Percentiles rank a stretch among this genome's conserved stretches.
phyloP scores from a whole-genome alignment of 805 yeast genomes.

The Wickerhamiella parazyma region DNA sequence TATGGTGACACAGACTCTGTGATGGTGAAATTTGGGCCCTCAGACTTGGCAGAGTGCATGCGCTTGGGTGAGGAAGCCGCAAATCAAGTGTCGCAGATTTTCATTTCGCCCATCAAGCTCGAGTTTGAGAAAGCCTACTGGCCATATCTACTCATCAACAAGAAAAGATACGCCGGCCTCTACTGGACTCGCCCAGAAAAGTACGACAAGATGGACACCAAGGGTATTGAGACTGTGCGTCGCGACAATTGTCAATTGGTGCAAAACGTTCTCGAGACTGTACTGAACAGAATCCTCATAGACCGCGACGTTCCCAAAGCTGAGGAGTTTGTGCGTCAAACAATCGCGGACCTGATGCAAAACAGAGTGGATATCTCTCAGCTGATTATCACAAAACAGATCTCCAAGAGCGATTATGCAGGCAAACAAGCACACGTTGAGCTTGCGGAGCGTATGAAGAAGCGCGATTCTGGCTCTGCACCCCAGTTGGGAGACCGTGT shows the following conservation, averaged over 20 bases:
- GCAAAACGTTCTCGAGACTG: constrained; percentile 86
- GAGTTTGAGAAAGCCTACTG: constrained; percentile 95
- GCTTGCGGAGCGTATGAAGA: constrained; percentile 86
- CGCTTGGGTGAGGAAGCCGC: constrained; percentile 91
- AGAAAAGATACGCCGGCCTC: constrained; percentile 93
- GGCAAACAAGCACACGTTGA: constrained; percentile 97
- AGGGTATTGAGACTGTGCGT: constrained; percentile 96
- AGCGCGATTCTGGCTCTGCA: constrained; percentile 95
- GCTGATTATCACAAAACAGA: constrained; percentile 83
- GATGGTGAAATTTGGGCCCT: constrained; percentile 90
- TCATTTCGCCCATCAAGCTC: constrained; percentile 75
- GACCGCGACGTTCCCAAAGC: constrained; percentile 81
- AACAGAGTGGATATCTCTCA: constrained; percentile 87
- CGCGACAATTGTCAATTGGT: constrained; percentile 94
- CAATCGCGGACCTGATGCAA: constrained; percentile 81
- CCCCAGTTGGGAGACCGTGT: constrained; percentile 97
- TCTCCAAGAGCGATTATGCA: constrained; percentile 79
- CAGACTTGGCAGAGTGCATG: constrained; percentile 76
- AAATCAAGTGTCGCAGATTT: constrained; percentile 59
- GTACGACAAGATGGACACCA: constrained; percentile 93
- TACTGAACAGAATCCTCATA: constrained; percentile 69
- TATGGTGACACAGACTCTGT: constrained; percentile 99
- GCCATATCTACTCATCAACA: constrained; percentile 87
- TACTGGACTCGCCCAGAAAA: constrained; percentile 92
- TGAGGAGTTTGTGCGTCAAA: constrained; percentile 66